Conservation (phyloP, 2,329 filamentous ascomycete genomes). For the Ophiostoma populinum region DNA sequence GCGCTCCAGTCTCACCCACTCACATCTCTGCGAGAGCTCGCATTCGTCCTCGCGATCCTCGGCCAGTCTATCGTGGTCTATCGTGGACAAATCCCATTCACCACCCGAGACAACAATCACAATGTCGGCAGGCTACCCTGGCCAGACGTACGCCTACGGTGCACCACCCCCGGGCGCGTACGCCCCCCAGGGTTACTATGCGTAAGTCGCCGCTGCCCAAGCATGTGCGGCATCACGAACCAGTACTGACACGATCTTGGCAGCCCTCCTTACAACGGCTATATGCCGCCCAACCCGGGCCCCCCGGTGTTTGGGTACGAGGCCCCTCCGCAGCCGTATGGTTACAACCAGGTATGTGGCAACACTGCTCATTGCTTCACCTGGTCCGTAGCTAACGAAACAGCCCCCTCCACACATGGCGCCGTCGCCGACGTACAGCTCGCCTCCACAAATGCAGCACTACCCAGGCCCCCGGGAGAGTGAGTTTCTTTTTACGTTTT, state of each 20-base stretch:
- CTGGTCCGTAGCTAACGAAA: too few species aligned
- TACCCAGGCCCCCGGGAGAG: not conserved
- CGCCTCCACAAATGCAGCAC: slow-evolving; percentile 1
- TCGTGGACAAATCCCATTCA: not conserved
- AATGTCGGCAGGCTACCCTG: not conserved
- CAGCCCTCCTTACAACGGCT: slow-evolving; percentile 8
- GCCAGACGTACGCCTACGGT: slow-evolving; percentile 4
- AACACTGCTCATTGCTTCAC: not conserved
- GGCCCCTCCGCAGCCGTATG: slow-evolving; percentile 6
- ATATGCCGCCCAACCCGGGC: slow-evolving; percentile 5
- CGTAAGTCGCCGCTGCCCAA: slow-evolving; percentile 1
- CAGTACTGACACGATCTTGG: slow-evolving; percentile 2
- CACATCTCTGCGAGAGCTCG: too few species aligned
- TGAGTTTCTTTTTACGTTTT: not conserved
- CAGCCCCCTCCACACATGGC: slow-evolving; percentile 2
- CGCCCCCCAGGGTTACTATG: slow-evolving; percentile 7
- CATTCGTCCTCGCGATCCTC: not conserved
- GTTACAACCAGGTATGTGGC: slow-evolving; percentile 6
- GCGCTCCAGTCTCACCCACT: not conserved
- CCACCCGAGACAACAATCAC: not conserved
- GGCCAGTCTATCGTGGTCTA: too few species aligned
- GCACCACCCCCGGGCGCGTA: slow-evolving; percentile 7
- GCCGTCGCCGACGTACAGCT: slow-evolving; percentile 1
- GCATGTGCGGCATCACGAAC: not conserved
- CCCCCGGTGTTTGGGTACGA: slow-evolving; percentile 5